These are phyloP conservation scores for Colletotrichum ledebouriae DNA, from an alignment of 2,329 filamentous ascomycete species.

Conservation along the genomic window DNA sequence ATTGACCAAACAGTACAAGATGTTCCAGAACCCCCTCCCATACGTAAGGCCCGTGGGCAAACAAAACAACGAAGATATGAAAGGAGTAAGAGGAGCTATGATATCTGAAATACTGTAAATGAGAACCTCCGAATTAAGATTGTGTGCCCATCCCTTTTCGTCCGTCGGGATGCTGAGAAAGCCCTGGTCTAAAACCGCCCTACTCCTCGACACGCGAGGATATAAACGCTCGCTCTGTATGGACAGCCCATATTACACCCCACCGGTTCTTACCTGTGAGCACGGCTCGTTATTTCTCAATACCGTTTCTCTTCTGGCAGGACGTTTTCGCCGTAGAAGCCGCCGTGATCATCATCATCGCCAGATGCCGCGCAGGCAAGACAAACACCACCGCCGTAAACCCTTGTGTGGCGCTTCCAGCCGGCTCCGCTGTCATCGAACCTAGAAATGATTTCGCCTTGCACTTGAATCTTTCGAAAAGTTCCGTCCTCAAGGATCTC, in stretches of 20 bases:
- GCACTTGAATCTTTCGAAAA: conserved; percentile 56
- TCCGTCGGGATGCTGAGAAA: conserved; percentile 21
- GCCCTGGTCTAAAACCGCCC: conserved; percentile 18
- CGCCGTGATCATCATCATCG: conserved; percentile 57
- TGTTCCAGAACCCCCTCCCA: neutral
- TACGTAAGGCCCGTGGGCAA: neutral
- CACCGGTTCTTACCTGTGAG: neutral
- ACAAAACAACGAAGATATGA: neutral
- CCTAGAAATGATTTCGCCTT: conserved; percentile 65
- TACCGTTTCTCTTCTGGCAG: conserved; percentile 65
- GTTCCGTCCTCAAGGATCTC: conserved; percentile 48
- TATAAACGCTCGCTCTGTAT: conserved; percentile 10
- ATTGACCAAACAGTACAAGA: neutral
- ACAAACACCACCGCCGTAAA: conserved; percentile 71
- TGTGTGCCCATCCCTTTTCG: conserved; percentile 22
- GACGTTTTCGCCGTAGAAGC: conserved; percentile 68
- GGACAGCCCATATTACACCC: conserved; percentile 8
- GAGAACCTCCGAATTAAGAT: conserved; percentile 9
- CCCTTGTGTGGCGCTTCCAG: conserved; percentile 71
- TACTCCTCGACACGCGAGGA: neutral
- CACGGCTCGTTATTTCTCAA: neutral
- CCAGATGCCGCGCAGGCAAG: conserved; percentile 66
- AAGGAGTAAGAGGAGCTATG: neutral
- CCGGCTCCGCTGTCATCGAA: conserved; percentile 62
- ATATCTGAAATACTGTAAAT: conserved; percentile 19